Evolutionary conservation across 139 green algal species (phyloP).

Genomic region (Picochlorum sp.): DNA sequence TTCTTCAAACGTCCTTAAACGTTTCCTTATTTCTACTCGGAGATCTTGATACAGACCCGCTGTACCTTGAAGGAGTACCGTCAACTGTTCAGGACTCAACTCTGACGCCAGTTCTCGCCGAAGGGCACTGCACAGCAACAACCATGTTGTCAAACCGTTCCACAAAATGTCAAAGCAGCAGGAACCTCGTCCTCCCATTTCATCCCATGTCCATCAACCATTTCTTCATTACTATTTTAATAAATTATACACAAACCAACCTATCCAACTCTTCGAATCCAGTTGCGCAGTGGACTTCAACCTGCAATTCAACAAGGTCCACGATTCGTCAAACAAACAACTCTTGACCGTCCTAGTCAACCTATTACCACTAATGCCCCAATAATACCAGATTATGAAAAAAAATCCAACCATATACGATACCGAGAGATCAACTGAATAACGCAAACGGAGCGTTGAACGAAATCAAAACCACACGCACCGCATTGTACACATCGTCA

Average conservation of each 20-base stretch:
- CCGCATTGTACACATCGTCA: conserved; percentile 23
- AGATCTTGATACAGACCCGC: conserved; percentile 11
- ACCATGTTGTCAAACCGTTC: too few species aligned
- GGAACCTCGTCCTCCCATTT: too few species aligned
- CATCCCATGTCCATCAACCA: too few species aligned
- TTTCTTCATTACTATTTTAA: too few species aligned
- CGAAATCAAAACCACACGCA: conserved; percentile 2
- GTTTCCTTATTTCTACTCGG: background rate
- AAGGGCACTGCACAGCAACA: too few species aligned
- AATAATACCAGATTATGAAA: too few species aligned
- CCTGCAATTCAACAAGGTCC: background rate
- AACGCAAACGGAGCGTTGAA: background rate
- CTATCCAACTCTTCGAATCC: conserved; percentile 18
- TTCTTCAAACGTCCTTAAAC: conserved; percentile 24
- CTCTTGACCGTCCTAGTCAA: background rate
- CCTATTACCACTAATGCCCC: too few species aligned
- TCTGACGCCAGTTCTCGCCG: background rate
- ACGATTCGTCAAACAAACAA: background rate
- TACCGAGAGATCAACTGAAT: too few species aligned
- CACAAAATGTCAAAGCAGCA: too few species aligned
- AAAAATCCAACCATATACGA: too few species aligned
- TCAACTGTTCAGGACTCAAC: conserved; percentile 11
- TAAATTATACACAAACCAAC: too few species aligned
- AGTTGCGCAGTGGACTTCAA: conserved; percentile 9
- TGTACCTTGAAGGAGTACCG: conserved; percentile 12